Base-by-base conservation (phyloP, 2,329 filamentous ascomycete species). In the Akanthomyces lecanii region DNA sequence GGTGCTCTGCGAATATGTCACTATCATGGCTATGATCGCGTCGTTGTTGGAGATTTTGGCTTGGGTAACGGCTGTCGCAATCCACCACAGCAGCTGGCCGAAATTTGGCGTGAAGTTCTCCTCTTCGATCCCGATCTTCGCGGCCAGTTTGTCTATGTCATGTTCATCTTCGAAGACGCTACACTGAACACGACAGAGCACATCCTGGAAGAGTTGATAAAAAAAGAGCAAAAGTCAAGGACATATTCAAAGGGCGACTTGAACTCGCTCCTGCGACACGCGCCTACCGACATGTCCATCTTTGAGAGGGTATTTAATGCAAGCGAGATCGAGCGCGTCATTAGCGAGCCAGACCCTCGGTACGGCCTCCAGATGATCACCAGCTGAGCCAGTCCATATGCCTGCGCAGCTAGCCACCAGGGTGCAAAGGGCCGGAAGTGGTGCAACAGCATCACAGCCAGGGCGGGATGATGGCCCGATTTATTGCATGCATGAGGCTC, bases 1-100 rank as follows among this genome's bases (percentile, higher is more conserved):
- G 84, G 85, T 1, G 86, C 89, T 2, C 82, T 92, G 21, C 82
- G 86, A 53, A 90, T 92, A 66, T 90, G 89, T 66, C 83, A 83
- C 21, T 84, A 81, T 69, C 81, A 85, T 68, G 77, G 79, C 63
- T 85, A 86, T 69, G 75, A 78, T 47, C 79, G 81, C 64, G 77
- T 89, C 25, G 83, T 86, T 57, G 82, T 89, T 63, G 85, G 85
- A 25, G 86, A 86, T 67, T 89, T 88, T 70, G 86, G 86, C 2
- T 77, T 88, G 7, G 86, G 86, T 52, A 87, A 87, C 65, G 79
- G 80, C 44, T 84, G 85, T 70, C 81, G 84, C 67, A 89, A 89
- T 71, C 87, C 87, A 47, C 83, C 87, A 1, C 80, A 82, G 69
- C 85, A 88, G 72, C 77, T 89, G 61, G 86, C 86, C 40, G 81